Percentiles rank a stretch among this genome's conserved stretches.
phyloP scores from a whole-genome alignment of 495 filamentous ascomycete species.

The Tuber microsphaerosporum region DNA sequence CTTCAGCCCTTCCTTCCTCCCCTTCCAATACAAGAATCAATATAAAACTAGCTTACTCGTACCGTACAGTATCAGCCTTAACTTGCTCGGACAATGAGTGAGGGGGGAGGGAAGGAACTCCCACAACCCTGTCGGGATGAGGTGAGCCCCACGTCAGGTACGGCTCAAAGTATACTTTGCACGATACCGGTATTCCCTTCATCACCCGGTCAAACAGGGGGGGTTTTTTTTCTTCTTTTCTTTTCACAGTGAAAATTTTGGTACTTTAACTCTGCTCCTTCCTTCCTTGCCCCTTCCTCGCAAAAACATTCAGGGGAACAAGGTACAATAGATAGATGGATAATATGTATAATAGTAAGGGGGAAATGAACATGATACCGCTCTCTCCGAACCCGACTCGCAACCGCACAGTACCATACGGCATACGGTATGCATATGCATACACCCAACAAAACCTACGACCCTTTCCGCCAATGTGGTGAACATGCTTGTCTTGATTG shows the following conservation, averaged over 20 bases:
- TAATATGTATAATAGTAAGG: neutral
- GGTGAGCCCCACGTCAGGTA: slow-evolving; percentile 3
- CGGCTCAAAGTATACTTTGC: neutral
- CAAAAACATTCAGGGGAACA: neutral
- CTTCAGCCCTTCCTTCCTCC: neutral
- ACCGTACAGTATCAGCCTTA: neutral
- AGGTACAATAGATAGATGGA: neutral
- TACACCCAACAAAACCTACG: neutral
- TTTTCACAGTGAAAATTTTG: neutral
- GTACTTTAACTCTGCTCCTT: neutral
- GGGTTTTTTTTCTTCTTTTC: neutral
- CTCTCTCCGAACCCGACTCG: neutral
- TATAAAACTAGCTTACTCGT: neutral
- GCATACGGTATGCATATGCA: neutral
- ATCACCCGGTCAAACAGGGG: neutral
- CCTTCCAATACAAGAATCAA: neutral
- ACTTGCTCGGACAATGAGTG: neutral
- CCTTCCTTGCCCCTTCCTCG: neutral
- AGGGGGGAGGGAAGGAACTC: neutral
- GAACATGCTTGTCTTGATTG: neutral
- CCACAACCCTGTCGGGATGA: neutral
- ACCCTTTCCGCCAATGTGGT: neutral
- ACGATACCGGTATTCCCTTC: neutral
- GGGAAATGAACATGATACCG: neutral
- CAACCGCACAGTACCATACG: neutral